A percentile compares a stretch with the other conserved stretches of the same genome.
These are phyloP conservation scores for Hordeum marinum DNA, from an alignment of 176 grass and related monocot genomes.

Conservation along the genomic window DNA sequence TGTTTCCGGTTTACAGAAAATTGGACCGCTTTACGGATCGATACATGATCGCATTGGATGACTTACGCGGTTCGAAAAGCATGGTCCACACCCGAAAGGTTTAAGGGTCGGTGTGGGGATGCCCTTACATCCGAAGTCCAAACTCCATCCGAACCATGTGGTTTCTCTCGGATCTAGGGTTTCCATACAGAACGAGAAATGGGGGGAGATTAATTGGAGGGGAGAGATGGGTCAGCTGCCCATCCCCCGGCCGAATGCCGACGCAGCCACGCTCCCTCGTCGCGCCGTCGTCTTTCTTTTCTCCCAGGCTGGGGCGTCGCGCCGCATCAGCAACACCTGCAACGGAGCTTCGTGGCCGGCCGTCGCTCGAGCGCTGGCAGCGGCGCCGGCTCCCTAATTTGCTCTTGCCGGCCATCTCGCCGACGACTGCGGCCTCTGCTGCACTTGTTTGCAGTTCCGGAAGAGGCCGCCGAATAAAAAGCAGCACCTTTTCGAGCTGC, in stretches of 20 bases:
- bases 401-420: background rate
- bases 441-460: background rate
- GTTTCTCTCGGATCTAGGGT: background rate
- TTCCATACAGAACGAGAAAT: background rate
- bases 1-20: too few species aligned
- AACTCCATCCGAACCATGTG: background rate
- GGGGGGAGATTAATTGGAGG: background rate
- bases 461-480: background rate
- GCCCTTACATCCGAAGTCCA: too few species aligned
- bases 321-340: background rate
- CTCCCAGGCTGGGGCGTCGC: background rate
- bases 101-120: too few species aligned
- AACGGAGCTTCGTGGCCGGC: background rate
- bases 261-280: background rate
- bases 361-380: background rate
- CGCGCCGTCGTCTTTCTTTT: background rate
- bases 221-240: background rate
- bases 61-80: too few species aligned
- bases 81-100: too few species aligned
- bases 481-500: background rate
- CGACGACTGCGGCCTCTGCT: background rate
- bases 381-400: background rate
- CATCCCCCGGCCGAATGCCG: background rate
- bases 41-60: too few species aligned
- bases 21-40: too few species aligned